These are phyloP conservation scores for Calocybe gangraenosa DNA, from an alignment of 768 basidiomycete genomes.

Conservation along the genomic window DNA sequence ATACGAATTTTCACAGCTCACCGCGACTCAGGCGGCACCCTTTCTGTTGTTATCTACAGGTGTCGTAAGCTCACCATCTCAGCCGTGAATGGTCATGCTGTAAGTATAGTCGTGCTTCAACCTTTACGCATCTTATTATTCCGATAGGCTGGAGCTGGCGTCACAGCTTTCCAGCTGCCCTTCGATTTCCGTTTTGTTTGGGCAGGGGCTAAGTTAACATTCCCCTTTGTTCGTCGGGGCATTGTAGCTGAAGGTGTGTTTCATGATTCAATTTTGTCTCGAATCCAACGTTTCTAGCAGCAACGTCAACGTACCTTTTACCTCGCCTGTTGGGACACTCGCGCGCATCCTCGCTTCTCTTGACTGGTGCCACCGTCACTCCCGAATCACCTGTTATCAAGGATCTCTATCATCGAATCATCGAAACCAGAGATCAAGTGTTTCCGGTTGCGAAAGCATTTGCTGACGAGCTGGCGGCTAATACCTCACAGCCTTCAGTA, in stretches of 20 bases:
- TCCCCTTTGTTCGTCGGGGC: constrained; percentile 43
- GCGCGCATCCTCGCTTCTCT: constrained; percentile 45
- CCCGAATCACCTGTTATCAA: constrained; percentile 40
- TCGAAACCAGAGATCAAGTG: constrained; percentile 47
- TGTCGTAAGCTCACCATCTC: constrained; percentile 53
- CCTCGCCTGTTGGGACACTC: constrained; percentile 52
- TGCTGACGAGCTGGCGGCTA: constrained; percentile 46
- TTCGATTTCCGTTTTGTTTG: constrained; percentile 46
- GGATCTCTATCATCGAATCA: constrained; percentile 42
- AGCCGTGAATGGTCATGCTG: constrained; percentile 49
- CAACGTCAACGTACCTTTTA: constrained; percentile 44
- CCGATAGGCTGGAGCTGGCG: constrained; percentile 35
- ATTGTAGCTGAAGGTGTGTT: constrained; percentile 41
- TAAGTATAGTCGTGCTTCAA: constrained; percentile 15
- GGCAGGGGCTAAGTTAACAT: constrained; percentile 38
- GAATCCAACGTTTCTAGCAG: constrained; percentile 16
- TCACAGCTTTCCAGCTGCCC: constrained; percentile 40
- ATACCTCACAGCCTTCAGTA: constrained; percentile 46
- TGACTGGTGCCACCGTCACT: constrained; percentile 40
- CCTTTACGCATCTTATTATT: not conserved
- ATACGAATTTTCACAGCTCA: constrained; percentile 28
- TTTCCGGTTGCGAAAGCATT: constrained; percentile 48
- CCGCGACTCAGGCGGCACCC: constrained; percentile 44
- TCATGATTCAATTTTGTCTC: not conserved
- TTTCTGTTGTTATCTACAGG: constrained; percentile 42